These are phyloP conservation scores for Casaregolazyma suthepensis DNA, from an alignment of 1,139 yeast species.

Conservation along the genomic window DNA sequence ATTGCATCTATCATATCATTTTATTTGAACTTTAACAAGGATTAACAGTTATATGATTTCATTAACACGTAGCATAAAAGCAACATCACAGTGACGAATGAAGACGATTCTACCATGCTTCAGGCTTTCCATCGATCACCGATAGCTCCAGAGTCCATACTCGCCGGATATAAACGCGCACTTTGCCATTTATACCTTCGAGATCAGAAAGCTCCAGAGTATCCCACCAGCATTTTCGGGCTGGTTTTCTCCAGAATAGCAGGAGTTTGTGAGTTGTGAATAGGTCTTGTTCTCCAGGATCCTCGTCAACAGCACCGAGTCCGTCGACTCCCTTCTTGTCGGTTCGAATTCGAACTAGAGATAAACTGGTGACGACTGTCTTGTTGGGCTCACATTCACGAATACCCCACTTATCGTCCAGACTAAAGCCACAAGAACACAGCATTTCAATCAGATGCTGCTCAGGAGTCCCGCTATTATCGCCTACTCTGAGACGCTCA, in stretches of 20 bases:
- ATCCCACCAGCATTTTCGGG: constrained; percentile 99
- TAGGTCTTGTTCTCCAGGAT: constrained; percentile 28
- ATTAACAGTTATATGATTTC: not conserved
- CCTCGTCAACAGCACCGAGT: constrained; percentile 5
- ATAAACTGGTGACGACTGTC: constrained; percentile 79
- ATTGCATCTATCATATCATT: not conserved
- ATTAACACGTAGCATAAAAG: not conserved
- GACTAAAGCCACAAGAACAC: constrained; percentile 77
- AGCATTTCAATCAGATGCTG: constrained; percentile 93
- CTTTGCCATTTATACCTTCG: constrained; percentile 36
- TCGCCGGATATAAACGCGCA: constrained; percentile 65
- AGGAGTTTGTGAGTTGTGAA: constrained; percentile 66
- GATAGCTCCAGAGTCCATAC: constrained; percentile 79
- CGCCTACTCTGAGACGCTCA: constrained; percentile 49
- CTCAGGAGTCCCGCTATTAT: constrained; percentile 78
- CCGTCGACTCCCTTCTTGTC: constrained; percentile 9
- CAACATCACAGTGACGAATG: not conserved
- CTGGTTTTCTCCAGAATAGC: constrained; percentile 96
- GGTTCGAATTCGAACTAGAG: constrained; percentile 59
- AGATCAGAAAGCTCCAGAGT: constrained; percentile 49
- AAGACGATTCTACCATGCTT: not conserved
- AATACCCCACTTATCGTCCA: constrained; percentile 77
- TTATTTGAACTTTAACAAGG: not conserved
- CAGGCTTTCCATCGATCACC: constrained; percentile 29
- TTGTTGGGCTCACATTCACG: constrained; percentile 79